Percentiles rank a stretch among this genome's conserved stretches.
Evolutionary conservation across 805 yeast genomes (phyloP).

Genomic region (Starmerella bombi): DNA sequence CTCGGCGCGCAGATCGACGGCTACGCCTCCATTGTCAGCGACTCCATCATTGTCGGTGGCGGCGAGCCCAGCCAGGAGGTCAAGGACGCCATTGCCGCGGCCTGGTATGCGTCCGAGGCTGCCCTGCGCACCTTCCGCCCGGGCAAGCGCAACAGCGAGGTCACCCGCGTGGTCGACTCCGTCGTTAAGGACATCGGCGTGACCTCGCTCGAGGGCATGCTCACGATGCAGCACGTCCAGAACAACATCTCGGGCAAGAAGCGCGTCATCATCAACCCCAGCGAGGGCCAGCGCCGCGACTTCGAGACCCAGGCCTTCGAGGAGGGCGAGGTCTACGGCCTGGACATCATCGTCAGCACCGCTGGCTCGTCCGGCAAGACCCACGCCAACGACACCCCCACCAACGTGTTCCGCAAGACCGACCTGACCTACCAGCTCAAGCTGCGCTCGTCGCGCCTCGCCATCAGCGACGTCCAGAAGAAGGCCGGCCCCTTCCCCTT

Average conservation of each 20-base stretch:
- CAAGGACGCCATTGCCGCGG: constrained; percentile 59
- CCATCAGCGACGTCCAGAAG: constrained; percentile 52
- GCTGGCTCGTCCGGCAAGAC: constrained; percentile 44
- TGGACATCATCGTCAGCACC: constrained; percentile 55
- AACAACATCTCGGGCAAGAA: constrained; percentile 60
- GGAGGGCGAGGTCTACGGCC: constrained; percentile 65
- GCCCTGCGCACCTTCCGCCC: constrained; percentile 55
- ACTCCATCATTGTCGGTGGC: constrained; percentile 51
- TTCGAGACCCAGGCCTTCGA: constrained; percentile 54
- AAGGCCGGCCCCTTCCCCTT: constrained; percentile 58
- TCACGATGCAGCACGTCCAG: constrained; percentile 55
- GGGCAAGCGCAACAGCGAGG: constrained; percentile 62
- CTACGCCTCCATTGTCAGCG: constrained; percentile 55
- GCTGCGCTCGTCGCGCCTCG: constrained; percentile 55
- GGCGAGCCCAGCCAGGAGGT: constrained; percentile 37
- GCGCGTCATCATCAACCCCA: constrained; percentile 63
- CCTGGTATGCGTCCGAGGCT: constrained; percentile 68
- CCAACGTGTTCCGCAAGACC: constrained; percentile 60
- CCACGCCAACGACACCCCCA: constrained; percentile 42
- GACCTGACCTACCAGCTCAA: constrained; percentile 52
- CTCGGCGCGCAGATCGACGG: constrained; percentile 71
- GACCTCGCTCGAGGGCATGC: constrained; percentile 62
- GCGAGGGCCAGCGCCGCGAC: constrained; percentile 48
- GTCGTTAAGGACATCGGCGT: constrained; percentile 49
- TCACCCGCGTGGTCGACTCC: constrained; percentile 50